Conservation (phyloP, 768 basidiomycete genomes). For the Lentinula sp. region DNA sequence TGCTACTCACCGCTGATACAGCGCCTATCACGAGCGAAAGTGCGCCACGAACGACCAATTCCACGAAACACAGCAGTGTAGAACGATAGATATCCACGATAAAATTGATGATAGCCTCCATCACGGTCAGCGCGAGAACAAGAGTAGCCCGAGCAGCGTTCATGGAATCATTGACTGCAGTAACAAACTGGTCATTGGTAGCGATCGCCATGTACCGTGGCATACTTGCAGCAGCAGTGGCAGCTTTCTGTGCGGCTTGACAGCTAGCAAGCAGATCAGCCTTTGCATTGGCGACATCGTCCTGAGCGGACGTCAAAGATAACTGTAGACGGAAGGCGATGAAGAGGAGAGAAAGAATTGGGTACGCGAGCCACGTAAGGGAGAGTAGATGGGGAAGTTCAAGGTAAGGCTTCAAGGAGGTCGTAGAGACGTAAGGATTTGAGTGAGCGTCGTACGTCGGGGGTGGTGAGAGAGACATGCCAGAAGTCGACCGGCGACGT, state of each 20-base stretch:
- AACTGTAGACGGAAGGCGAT: slow-evolving; percentile 78
- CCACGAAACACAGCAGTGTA: slow-evolving; percentile 89
- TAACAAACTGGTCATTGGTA: slow-evolving; percentile 73
- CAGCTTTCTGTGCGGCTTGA: slow-evolving; percentile 77
- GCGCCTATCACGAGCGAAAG: slow-evolving; percentile 77
- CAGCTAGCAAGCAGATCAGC: slow-evolving; percentile 77
- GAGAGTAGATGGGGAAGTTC: slow-evolving; percentile 78
- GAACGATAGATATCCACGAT: slow-evolving; percentile 90
- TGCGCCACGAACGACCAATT: slow-evolving; percentile 79
- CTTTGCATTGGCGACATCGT: slow-evolving; percentile 66
- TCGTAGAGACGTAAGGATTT: slow-evolving; percentile 15
- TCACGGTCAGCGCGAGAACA: slow-evolving; percentile 67
- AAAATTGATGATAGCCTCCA: slow-evolving; percentile 89
- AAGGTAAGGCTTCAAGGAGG: slow-evolving; percentile 71
- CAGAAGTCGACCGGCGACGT: slow-evolving; percentile 46
- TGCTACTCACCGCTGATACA: slow-evolving; percentile 64
- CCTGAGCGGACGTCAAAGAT: slow-evolving; percentile 64
- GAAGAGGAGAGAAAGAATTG: slow-evolving; percentile 83
- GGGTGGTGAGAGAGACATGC: slow-evolving; percentile 35
- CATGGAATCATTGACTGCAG: slow-evolving; percentile 75
- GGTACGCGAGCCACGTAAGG: slow-evolving; percentile 87
- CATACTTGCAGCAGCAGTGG: slow-evolving; percentile 77
- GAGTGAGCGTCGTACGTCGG: slow-evolving; percentile 54
- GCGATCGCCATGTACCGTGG: slow-evolving; percentile 85
- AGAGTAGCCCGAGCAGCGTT: slow-evolving; percentile 71